Base-by-base conservation (phyloP, 2,329 filamentous ascomycete genomes). In the Trichoderma guizhouense region DNA sequence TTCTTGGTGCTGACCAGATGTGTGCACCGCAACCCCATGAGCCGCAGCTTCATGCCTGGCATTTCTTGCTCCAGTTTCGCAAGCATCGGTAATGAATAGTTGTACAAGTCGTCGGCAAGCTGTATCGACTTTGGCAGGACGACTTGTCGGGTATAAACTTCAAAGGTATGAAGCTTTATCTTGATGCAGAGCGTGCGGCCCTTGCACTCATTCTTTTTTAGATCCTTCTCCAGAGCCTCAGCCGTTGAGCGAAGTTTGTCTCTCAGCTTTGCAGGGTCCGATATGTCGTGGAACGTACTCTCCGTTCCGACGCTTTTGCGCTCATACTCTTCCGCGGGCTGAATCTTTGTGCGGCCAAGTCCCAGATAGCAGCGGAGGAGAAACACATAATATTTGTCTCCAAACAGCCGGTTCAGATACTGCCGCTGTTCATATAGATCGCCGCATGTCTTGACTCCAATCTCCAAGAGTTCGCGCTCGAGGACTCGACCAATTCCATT, bases 401-500 rank as follows among this genome's bases (percentile, higher is more conserved):
- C 95, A 77, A 98, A 98, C 0, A 99, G 86, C 43, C 88, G 90
- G 15, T 88, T 86, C 4, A 98, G 81, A 73, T 91, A 91, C 21
- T 92, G 90, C 9, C 96, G 89, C 28, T 95, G 87, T 0, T 86
- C 82, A 77, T 94, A 97, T 6, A 98, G 92, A 75, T 98, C 94
- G 3, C 94, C 94, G 78, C 95, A 98, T 0, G 91, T 96, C 79
- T 92, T 92, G 76, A 98, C 88, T 0, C 95, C 95, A 60, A 98
- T 90, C 5, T 95, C 93, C 58, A 93, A 89, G 2, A 99, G 87
- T 79, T 99, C 94, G 71, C 96, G 89, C 82, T 98, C 96, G 73
- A 98, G 91, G 0, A 98, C 96, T 26, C 96, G 89, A 0, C 96
- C 96, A n/a, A 99, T 89, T 1, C 96, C 96, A 75, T 98, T 98